Evolutionary conservation across 2,329 filamentous ascomycete genomes (phyloP), one percentile per base, ranked within the genome.

Genomic region (Exophiala xenobiotica): DNA sequence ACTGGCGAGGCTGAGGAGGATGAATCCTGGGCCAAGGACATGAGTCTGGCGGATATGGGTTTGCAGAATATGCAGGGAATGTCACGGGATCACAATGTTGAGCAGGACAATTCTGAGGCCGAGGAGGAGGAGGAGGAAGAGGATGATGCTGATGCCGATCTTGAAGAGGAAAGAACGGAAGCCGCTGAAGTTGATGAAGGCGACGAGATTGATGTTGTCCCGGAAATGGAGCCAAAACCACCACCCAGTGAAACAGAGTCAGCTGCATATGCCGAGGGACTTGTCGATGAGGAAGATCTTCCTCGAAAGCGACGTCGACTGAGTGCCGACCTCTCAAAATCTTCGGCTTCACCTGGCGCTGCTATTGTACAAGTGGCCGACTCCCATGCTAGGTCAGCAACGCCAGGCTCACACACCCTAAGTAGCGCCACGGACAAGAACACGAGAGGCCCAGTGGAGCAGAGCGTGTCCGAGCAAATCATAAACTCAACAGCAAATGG

Each of bases 21-120:
- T 33, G 60, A 62, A 41, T 59, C 56, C 23, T 62, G 60, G 60
- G 60, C 60, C 3, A 61, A 62, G n/a, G 53, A 62, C 41, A 52
- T 62, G 49, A 58, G 58, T 46, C 49, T 62, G 38, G 60, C 52
- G 19, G 60, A 62, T 29, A 62, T 62, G 60, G 60, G 60, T 31
- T 45, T 62, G 18, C 43, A 44, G 26, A 52, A 43, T 22, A 35
- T 56, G 42, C 52, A 53, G 8, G 35, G 56, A 29, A 48, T 51
- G 23, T 6, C 44, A 9, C 8, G 22, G 22, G 38, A 40, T 6
- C 18, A 22, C 22, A 23, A 22, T 12, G 5, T 22, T 7, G 14
- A 39, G 20, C 16, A 18, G 12, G 16, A 39, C 9, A 41, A 48
- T 9, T 44, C 38, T 20, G 48, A 55, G 23, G 37, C 20, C 18